These are phyloP conservation scores for Purshia tridentata DNA, from an alignment of 306 rosid species.

Conservation along the genomic window DNA sequence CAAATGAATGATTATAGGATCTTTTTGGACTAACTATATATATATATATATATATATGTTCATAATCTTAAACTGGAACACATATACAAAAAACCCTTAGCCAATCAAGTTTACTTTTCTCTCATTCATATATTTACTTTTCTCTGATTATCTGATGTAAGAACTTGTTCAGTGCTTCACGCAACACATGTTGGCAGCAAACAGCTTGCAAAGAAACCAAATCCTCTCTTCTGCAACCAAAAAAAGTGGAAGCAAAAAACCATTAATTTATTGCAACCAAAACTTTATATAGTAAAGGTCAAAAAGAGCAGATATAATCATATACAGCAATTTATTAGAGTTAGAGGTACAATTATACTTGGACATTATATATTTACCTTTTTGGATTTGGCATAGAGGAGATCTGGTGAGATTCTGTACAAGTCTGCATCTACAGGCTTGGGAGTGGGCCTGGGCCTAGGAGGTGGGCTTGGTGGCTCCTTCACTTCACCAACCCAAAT, in stretches of 20 bases:
- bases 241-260: neutral
- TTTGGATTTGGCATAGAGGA: slow-evolving; percentile 56
- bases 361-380: slow-evolving; percentile 45
- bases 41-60: slow-evolving; percentile 15
- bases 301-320: neutral
- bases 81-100: slow-evolving; percentile 10
- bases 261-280: neutral
- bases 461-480: slow-evolving; percentile 33
- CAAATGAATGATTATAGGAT: slow-evolving; percentile 5
- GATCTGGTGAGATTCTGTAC: slow-evolving; percentile 71
- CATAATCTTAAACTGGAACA: neutral
- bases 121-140: slow-evolving; percentile 20
- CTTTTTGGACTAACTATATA: slow-evolving; percentile 13
- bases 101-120: neutral
- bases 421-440: slow-evolving; percentile 85
- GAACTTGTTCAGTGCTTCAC: slow-evolving; percentile 31
- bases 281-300: slow-evolving; percentile 1
- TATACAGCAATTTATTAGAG: neutral
- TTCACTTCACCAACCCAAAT: slow-evolving; percentile 43
- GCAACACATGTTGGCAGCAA: slow-evolving; percentile 74
- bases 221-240: slow-evolving; percentile 73
- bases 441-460: slow-evolving; percentile 41
- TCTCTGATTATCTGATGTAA: neutral
- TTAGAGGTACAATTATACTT: neutral
- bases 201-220: slow-evolving; percentile 75